Conservation (phyloP, 2,329 filamentous ascomycete species). For the Periconia sp. region DNA sequence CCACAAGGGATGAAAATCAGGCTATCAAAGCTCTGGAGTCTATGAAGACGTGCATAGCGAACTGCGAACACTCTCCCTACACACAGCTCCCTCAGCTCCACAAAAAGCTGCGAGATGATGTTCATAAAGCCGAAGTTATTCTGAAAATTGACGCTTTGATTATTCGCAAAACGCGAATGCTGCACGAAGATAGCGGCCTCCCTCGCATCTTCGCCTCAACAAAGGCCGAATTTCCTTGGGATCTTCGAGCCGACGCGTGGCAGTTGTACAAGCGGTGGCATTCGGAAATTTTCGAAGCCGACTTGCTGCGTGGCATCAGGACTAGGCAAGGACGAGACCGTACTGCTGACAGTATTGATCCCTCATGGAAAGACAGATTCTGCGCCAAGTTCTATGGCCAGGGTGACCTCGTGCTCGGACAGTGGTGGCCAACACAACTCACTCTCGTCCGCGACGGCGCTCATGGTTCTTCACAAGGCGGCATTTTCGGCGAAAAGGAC, state of each 20-base stretch:
- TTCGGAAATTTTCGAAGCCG: constrained; percentile 47
- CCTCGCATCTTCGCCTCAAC: constrained; percentile 47
- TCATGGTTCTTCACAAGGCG: constrained; percentile 55
- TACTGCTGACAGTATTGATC: constrained; percentile 33
- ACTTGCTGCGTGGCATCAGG: constrained; percentile 55
- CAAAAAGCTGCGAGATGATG: constrained; percentile 39
- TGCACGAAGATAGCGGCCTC: constrained; percentile 45
- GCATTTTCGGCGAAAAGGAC: constrained; percentile 55
- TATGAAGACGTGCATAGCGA: constrained; percentile 30
- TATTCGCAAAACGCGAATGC: constrained; percentile 43
- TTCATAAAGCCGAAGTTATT: constrained; percentile 49
- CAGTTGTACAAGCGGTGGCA: constrained; percentile 57
- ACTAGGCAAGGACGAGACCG: constrained; percentile 22
- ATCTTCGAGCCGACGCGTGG: constrained; percentile 55
- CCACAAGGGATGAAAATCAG: not conserved
- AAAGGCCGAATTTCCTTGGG: constrained; percentile 47
- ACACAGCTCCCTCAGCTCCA: constrained; percentile 21
- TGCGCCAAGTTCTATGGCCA: constrained; percentile 46
- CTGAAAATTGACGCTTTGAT: constrained; percentile 37
- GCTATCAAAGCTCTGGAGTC: constrained; percentile 20
- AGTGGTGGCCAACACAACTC: constrained; percentile 63
- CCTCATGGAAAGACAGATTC: constrained; percentile 23
- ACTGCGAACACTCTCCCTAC: constrained; percentile 13
- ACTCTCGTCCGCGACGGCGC: constrained; percentile 60
- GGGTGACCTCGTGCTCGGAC: constrained; percentile 51